Conservation (phyloP, 2,329 filamentous ascomycete species). For the Apiospora malaysiana region DNA sequence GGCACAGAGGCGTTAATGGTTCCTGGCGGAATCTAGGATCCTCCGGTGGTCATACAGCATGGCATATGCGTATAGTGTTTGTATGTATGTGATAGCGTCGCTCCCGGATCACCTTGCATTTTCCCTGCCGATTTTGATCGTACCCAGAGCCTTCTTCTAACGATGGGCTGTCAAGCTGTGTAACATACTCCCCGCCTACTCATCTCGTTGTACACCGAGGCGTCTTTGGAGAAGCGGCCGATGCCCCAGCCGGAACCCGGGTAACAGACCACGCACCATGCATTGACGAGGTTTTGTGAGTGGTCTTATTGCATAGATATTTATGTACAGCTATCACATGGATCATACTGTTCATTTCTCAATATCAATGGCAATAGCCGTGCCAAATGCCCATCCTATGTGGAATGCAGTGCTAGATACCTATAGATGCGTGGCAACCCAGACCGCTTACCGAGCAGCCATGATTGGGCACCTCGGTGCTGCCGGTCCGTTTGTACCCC, state of each 20-base stretch:
- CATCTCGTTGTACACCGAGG: not conserved
- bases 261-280: not conserved
- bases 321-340: not conserved
- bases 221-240: not conserved
- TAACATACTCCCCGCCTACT: not conserved
- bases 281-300: not conserved
- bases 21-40: not conserved
- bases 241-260: not conserved
- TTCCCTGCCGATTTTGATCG: not conserved
- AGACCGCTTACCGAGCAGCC: not conserved
- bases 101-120: not conserved
- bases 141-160: not conserved
- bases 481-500: not conserved
- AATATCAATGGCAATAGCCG: not conserved
- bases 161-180: not conserved
- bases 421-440: not conserved
- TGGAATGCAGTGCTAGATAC: not conserved
- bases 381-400: not conserved
- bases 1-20: slow-evolving; percentile 8
- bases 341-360: not conserved
- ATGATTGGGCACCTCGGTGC: slow-evolving; percentile 3
- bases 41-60: slow-evolving; percentile 3
- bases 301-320: not conserved
- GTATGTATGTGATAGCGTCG: not conserved
- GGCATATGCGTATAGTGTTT: not conserved